Base-by-base conservation (phyloP, 139 green algal genomes). In the Auxenochlorella pyrenoidosa region DNA sequence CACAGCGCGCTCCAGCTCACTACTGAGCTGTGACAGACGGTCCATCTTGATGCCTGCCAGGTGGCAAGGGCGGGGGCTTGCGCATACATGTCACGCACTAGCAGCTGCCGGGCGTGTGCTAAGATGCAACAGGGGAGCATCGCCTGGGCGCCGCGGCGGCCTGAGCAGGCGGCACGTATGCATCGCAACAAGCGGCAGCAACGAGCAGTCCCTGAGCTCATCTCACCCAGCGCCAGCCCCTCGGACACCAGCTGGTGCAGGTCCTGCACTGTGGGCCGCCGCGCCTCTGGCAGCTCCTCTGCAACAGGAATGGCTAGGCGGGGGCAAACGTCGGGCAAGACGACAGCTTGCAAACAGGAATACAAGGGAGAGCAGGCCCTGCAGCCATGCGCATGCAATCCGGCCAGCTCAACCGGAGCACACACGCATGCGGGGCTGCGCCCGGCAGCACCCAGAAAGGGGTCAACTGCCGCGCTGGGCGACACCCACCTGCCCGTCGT, bases 1-100 rank as follows among this genome's bases (percentile, higher is more conserved):
- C 8, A 47, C n/a, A 2, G 90, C 81, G 2, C 73, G 51, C n/a
- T 40, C 32, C 60, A 93, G 72, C 84, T 82, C 58, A 2, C 75
- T 34, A 3, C 84, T 88, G 8, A 87, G 75, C 34, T 85, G 47
- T 1, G 54, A 40, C 36, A 93, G 81, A 19, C 80, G 72, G 28
- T 92, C 89, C 86, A 92, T 90, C 38, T 86, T 89, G 30, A 92
- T 51, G 30, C 79, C 84, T 32, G 76, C 36, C 36, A n/a, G 47
- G n/a, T 63, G 54, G 10, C 30, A 73, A 54, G 47, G 10, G 47
- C 47, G 10, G 47, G 47, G 6, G 47, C 8, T 54, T 54, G n/a
- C 47, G 47, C 47, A 54, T 54, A n/a, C n/a, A n/a, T n/a, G n/a
- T n/a, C n/a, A n/a, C n/a, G 47, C 47, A 54, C 47, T 54, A 18